Base-by-base conservation (phyloP, 306 rosid species). In the Corylus heterophylla region DNA sequence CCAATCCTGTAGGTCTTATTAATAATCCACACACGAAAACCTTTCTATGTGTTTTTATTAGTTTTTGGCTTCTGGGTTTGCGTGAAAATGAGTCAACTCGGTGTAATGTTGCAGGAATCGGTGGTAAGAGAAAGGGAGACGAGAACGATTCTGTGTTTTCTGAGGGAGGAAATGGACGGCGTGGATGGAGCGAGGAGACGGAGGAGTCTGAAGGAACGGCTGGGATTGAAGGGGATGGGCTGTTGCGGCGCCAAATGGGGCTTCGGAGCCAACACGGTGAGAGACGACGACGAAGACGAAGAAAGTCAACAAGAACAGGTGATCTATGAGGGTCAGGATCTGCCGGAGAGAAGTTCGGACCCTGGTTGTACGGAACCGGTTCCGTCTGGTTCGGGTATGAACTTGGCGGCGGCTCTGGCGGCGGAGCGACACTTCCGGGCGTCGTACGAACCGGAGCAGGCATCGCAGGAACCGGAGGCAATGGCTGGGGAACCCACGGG, bases 181-280 rank as follows among this genome's bases (percentile, higher is more conserved):
- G 79, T 59, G 7, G 92, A 85, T 78, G 78, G 78, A 78, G 79
- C 27, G 8, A 80, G 75, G 5, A 78, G 95, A 73, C 82, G 97
- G 58, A 79, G 89, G 12, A 88, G 83, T 67, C 85, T 95, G 8
- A 95, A 93, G 83, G 93, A 95, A 54, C 94, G 97, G 74, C 80
- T 95, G 37, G 77, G 97, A 82, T 88, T 93, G 73, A 83, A 77
- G 67, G 88, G 91, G 52, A 90, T 95, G 6, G 91, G 96, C 3
- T 95, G 98, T 67, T 95, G 98, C 64, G 99, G 98, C 3, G 91
- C 94, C 77, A 67, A 89, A 47, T 92, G 98, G 97, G 90, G 85
- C 50, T 84, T 85, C 78, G 79, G 95, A 12, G 84, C 89, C 8
- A 44, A 82, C 6, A 13, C 79, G 13, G 79, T 54, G 11, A 63